A percentile compares a stretch with the other conserved stretches of the same genome.
These are phyloP conservation scores for Quercus variabilis DNA, from an alignment of 306 rosid genomes.

Conservation along the genomic window DNA sequence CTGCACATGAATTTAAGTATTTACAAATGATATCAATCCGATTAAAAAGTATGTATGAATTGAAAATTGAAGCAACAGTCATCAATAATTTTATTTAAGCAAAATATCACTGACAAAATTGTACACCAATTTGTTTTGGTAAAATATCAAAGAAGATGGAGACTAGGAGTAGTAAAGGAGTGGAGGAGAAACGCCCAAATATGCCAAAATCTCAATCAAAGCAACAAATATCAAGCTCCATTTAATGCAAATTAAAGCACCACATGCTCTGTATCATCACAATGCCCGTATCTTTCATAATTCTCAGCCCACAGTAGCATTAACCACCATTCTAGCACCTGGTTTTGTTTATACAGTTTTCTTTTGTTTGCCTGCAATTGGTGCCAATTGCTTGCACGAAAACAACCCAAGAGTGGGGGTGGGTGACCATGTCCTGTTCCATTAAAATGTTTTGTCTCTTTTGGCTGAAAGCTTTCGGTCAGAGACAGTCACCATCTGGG, in stretches of 20 bases:
- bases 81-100: not conserved
- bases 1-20: too few species aligned
- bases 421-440: not conserved
- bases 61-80: too few species aligned
- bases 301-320: constrained; percentile 39
- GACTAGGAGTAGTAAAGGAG: not conserved
- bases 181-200: not conserved
- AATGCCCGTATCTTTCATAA: not conserved
- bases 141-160: not conserved
- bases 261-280: not conserved
- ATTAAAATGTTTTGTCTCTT: not conserved
- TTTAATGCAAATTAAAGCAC: constrained; percentile 11
- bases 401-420: not conserved
- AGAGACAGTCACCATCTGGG: too few species aligned
- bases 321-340: constrained; percentile 30
- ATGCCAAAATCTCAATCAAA: not conserved
- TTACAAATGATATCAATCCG: too few species aligned
- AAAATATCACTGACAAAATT: not conserved
- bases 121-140: not conserved
- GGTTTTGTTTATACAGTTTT: constrained; percentile 19
- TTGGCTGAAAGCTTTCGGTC: not conserved
- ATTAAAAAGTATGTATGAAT: not conserved
- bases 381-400: not conserved
- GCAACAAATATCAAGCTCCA: not conserved
- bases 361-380: not conserved